These are phyloP conservation scores for Cyberlindnera subsufficiens DNA, from an alignment of 805 yeast genomes.

Conservation along the genomic window DNA sequence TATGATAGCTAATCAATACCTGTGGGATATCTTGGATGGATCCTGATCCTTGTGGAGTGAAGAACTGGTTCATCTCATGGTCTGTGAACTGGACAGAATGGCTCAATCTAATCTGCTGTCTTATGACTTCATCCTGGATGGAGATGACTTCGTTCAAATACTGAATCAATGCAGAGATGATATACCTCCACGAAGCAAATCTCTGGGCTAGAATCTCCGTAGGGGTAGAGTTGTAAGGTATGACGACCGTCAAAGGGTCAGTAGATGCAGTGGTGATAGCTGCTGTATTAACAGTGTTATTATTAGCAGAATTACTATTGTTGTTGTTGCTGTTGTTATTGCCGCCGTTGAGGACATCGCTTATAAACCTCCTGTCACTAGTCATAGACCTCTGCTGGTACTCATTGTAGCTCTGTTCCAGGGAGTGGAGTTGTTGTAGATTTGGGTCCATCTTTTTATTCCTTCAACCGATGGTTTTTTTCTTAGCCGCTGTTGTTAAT, in stretches of 20 bases:
- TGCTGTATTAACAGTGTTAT: neutral
- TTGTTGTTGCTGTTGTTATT: conserved; percentile 12
- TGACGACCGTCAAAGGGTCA: conserved; percentile 39
- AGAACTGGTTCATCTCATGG: conserved; percentile 34
- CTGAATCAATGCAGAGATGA: conserved; percentile 65
- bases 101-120: conserved; percentile 76
- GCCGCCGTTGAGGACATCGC: conserved; percentile 15
- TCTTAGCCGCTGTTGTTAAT: conserved; percentile 30
- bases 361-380: conserved; percentile 24
- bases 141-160: conserved; percentile 77
- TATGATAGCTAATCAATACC: conserved; percentile 59
- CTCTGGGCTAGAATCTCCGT: conserved; percentile 82
- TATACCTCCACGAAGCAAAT: conserved; percentile 80
- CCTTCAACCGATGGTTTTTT: too few species aligned
- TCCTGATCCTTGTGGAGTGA: conserved; percentile 71
- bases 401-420: conserved; percentile 33
- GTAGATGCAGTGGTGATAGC: conserved; percentile 4
- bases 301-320: conserved; percentile 1
- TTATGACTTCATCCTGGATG: conserved; percentile 82
- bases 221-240: conserved; percentile 66
- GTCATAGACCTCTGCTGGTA: conserved; percentile 37
- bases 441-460: conserved; percentile 26
- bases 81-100: conserved; percentile 54
- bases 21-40: conserved; percentile 83
- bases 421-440: conserved; percentile 38